Evolutionary conservation across 768 basidiomycete species (phyloP).

Genomic region (Mycena haematopus): DNA sequence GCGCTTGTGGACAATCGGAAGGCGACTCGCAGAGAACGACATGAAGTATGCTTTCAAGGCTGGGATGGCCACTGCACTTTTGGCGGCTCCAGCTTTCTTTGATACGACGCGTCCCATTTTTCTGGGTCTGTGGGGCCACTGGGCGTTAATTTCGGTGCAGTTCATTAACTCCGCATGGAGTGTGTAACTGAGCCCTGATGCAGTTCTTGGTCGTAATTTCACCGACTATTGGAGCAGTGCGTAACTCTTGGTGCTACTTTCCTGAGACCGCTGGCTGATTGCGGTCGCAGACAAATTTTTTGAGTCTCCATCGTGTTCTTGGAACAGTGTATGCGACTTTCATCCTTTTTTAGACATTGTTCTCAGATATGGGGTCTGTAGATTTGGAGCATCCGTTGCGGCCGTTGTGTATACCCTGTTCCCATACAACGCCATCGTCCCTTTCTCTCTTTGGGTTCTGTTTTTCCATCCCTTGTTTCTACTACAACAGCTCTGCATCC

Average conservation of each 20-base stretch:
- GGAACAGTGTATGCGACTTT: conserved; percentile 77
- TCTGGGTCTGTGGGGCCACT: conserved; percentile 86
- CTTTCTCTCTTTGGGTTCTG: conserved; percentile 87
- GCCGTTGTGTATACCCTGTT: conserved; percentile 74
- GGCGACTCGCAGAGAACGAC: conserved; percentile 70
- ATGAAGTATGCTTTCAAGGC: conserved; percentile 89
- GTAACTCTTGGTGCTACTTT: conserved; percentile 30
- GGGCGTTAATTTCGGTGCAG: conserved; percentile 91
- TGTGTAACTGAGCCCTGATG: conserved; percentile 13
- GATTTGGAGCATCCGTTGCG: conserved; percentile 81
- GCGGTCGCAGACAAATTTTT: conserved; percentile 75
- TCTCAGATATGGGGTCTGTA: conserved; percentile 37
- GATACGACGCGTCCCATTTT: conserved; percentile 80
- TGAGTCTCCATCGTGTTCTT: conserved; percentile 81
- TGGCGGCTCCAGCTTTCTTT: conserved; percentile 90
- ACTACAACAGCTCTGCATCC: conserved; percentile 77
- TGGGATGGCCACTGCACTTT: conserved; percentile 80
- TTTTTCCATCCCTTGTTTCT: conserved; percentile 94
- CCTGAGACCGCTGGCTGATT: conserved; percentile 20
- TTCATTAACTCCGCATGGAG: conserved; percentile 9
- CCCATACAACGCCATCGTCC: conserved; percentile 72
- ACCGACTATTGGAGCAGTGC: conserved; percentile 85
- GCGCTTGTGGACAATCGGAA: conserved; percentile 73
- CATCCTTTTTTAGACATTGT: neutral
- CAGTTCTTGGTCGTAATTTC: conserved; percentile 88